phyloP scores from a whole-genome alignment of 1,139 yeast species.

The Saccharomyces hybrid region DNA sequence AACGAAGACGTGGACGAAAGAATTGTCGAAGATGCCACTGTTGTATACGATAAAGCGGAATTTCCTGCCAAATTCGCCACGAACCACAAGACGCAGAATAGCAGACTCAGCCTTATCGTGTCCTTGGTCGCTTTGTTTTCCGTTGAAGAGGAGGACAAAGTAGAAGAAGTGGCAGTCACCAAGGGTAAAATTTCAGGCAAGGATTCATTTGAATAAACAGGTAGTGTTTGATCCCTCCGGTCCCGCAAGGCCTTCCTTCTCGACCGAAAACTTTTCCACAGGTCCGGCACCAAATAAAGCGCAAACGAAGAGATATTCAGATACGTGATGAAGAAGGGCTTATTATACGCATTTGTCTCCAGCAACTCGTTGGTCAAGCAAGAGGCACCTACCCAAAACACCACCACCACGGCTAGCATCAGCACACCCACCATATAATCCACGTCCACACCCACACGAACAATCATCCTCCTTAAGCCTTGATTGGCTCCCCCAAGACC shows the following conservation, averaged over 20 bases:
- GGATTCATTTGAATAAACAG: slow-evolving; percentile 2
- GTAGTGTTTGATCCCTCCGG: slow-evolving; percentile 23
- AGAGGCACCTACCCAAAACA: slow-evolving; percentile 84
- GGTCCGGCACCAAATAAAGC: slow-evolving; percentile 65
- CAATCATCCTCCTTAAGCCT: not conserved
- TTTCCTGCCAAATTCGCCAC: slow-evolving; percentile 82
- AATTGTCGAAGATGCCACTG: slow-evolving; percentile 90
- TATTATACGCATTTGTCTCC: slow-evolving; percentile 62
- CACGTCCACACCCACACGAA: not conserved
- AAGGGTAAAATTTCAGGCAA: not conserved
- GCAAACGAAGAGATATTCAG: slow-evolving; percentile 80
- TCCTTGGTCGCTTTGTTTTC: slow-evolving; percentile 20
- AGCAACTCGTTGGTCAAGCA: slow-evolving; percentile 69
- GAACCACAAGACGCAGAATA: slow-evolving; percentile 86
- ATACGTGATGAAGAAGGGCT: slow-evolving; percentile 93
- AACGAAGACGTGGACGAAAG: slow-evolving; percentile 87
- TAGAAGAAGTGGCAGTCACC: not conserved
- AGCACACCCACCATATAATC: slow-evolving; percentile 48
- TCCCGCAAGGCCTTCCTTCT: slow-evolving; percentile 22
- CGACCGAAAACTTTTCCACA: slow-evolving; percentile 32
- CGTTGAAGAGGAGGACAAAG: not conserved
- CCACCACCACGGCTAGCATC: slow-evolving; percentile 64
- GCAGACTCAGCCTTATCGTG: slow-evolving; percentile 60
- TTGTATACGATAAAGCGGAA: slow-evolving; percentile 77
- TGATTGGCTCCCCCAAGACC: slow-evolving; percentile 45